These are phyloP conservation scores for Thielaviopsis populi DNA, from an alignment of 2,329 filamentous ascomycete genomes.

Conservation along the genomic window DNA sequence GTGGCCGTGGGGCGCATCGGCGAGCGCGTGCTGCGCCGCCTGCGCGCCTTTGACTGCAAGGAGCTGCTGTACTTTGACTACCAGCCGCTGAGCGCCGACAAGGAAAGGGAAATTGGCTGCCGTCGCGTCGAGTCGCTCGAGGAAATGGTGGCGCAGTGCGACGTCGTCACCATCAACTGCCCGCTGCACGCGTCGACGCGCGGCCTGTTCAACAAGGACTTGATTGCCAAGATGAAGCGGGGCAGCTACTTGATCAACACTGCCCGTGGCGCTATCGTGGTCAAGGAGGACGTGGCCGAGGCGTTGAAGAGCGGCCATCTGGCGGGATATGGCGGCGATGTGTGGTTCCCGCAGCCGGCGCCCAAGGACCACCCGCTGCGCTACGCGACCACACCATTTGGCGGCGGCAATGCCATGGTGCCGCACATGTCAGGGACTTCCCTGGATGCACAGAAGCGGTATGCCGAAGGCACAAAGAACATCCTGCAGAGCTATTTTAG, in stretches of 20 bases:
- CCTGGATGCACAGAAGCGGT: constrained; percentile 92
- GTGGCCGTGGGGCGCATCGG: constrained; percentile 96
- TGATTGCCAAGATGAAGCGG: constrained; percentile 98
- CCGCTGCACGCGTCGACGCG: constrained; percentile 95
- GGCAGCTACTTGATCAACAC: constrained; percentile 98
- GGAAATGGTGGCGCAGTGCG: constrained; percentile 87
- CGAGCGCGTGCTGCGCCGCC: constrained; percentile 87
- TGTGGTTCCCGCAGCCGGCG: constrained; percentile 97
- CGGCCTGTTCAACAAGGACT: constrained; percentile 95
- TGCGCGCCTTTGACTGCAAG: constrained; percentile 98
- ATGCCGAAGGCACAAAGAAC: constrained; percentile 72
- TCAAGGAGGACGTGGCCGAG: constrained; percentile 96
- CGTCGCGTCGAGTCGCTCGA: constrained; percentile 76
- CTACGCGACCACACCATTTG: constrained; percentile 84
- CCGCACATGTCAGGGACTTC: constrained; percentile 98
- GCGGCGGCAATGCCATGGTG: constrained; percentile 96
- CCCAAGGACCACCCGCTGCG: constrained; percentile 86
- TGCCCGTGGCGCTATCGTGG: constrained; percentile 93
- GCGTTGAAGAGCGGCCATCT: constrained; percentile 86
- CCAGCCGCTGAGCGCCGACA: constrained; percentile 75
- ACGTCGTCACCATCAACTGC: constrained; percentile 98
- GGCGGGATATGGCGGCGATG: constrained; percentile 73
- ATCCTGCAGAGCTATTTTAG: constrained; percentile 87
- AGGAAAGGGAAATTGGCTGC: constrained; percentile 91
- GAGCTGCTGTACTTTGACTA: constrained; percentile 99